A percentile compares a stretch with the other conserved stretches of the same genome.
Conservation (phyloP, 2,329 filamentous ascomycete genomes). For the Davidsoniella neocaledoniae region DNA sequence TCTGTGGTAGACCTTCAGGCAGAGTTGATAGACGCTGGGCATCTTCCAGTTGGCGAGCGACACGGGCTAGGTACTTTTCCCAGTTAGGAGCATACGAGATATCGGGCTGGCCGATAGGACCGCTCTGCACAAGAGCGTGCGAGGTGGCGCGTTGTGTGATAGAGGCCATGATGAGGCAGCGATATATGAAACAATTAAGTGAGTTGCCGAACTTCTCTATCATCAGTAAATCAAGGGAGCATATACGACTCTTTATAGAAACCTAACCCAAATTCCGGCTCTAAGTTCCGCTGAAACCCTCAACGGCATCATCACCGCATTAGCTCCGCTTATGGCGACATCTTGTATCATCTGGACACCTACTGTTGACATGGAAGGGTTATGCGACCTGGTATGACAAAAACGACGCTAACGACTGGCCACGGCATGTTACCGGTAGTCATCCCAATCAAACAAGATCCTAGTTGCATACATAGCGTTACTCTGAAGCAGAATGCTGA, state of each 20-base stretch:
- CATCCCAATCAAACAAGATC: too few relatives aligned
- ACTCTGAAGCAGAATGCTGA: too few relatives aligned
- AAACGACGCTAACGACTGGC: too few relatives aligned
- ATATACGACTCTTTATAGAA: too few relatives aligned
- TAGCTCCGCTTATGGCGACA: slow-evolving; percentile 1
- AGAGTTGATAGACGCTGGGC: slow-evolving; percentile 1
- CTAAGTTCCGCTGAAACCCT: not conserved
- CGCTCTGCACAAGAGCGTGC: slow-evolving; percentile 5
- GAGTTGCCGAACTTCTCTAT: too few relatives aligned
- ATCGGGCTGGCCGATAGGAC: slow-evolving; percentile 11
- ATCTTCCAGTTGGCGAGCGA: slow-evolving; percentile 8
- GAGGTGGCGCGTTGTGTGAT: slow-evolving; percentile 13
- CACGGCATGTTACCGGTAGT: too few relatives aligned
- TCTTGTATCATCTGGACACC: slow-evolving; percentile 5
- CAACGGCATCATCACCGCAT: not conserved
- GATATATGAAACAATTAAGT: not conserved
- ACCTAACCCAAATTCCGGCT: not conserved
- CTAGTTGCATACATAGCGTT: too few relatives aligned
- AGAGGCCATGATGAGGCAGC: not conserved
- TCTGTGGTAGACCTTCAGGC: slow-evolving; percentile 7
- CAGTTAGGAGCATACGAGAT: slow-evolving; percentile 13
- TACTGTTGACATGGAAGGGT: not conserved
- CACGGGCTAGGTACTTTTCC: slow-evolving; percentile 11
- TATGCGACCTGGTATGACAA: not conserved
- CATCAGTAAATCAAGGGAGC: too few relatives aligned